A percentile compares a stretch with the other conserved stretches of the same genome.
Conservation (phyloP, 257 asterid genomes). For the Linderniella brevidens region DNA sequence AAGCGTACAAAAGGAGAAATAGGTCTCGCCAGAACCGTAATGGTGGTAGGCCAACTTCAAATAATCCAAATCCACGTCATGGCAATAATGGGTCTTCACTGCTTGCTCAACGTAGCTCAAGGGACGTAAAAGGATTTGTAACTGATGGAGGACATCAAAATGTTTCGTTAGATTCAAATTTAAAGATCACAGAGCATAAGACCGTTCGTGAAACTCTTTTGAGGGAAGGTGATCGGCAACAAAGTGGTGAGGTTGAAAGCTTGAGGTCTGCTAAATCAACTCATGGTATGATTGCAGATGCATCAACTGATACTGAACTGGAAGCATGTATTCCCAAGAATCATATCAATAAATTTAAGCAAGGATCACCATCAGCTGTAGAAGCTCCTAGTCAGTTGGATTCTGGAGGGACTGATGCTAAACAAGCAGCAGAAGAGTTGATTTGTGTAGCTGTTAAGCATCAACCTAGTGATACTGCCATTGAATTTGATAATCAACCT, state of each 20-base stretch:
- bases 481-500: conserved; percentile 23
- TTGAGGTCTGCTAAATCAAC: conserved; percentile 32
- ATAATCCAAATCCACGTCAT: conserved; percentile 35
- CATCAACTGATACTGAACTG: conserved; percentile 13
- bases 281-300: conserved; percentile 18
- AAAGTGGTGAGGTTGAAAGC: conserved; percentile 29
- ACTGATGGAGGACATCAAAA: conserved; percentile 40
- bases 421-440: conserved; percentile 21
- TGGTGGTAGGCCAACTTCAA: conserved; percentile 40
- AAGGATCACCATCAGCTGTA: conserved; percentile 14
- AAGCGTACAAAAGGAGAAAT: conserved; percentile 72
- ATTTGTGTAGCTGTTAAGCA: conserved; percentile 21
- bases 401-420: conserved; percentile 24
- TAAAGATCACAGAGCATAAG: conserved; percentile 23
- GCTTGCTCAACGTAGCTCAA: conserved; percentile 27
- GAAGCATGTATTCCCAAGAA: conserved; percentile 27
- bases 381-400: conserved; percentile 19
- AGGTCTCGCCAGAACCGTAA: conserved; percentile 66
- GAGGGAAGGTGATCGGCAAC: conserved; percentile 20
- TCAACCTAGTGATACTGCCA: conserved; percentile 17
- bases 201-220: conserved; percentile 17
- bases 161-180: conserved; percentile 16
- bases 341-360: conserved; percentile 20
- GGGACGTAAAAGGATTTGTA: conserved; percentile 24
- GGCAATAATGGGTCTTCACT: conserved; percentile 36